Percentiles rank a stretch among this genome's conserved stretches.
These are phyloP conservation scores for Dillenia turbinata DNA, from an alignment of 164 flowering plant genomes.

Conservation along the genomic window DNA sequence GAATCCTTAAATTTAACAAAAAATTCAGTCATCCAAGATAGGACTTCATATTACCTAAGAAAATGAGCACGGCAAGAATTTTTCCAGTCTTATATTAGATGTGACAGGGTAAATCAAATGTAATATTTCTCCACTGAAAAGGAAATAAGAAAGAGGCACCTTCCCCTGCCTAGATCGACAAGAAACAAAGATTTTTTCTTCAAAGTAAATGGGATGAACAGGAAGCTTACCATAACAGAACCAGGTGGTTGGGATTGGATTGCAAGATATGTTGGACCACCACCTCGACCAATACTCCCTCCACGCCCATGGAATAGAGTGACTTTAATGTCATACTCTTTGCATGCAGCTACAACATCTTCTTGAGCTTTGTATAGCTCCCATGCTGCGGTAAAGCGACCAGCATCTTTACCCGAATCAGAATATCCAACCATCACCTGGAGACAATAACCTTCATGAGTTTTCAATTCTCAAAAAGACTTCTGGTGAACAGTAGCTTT, in stretches of 20 bases:
- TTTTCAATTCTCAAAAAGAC: conserved; percentile 3
- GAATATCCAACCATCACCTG: conserved; percentile 99
- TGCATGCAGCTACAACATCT: conserved; percentile 92
- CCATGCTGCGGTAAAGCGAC: conserved; percentile 97
- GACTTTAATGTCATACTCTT: conserved; percentile 78
- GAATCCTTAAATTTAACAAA: too few relatives aligned
- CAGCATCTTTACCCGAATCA: conserved; percentile 95
- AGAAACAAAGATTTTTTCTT: background rate
- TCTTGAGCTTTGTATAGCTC: conserved; percentile 96
- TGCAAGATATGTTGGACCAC: conserved; percentile 96
- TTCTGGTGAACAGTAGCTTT: background rate
- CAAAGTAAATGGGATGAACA: background rate
- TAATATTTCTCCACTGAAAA: too few relatives aligned
- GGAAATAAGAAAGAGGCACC: too few relatives aligned
- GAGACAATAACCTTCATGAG: conserved; percentile 11
- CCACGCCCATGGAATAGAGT: conserved; percentile 99
- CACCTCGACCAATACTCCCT: conserved; percentile 97
- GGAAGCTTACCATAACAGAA: conserved; percentile 78
- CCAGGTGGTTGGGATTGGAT: conserved; percentile 99
- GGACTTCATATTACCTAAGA: too few relatives aligned
- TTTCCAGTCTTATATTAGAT: too few relatives aligned
- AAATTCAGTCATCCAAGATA: too few relatives aligned
- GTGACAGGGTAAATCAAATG: too few relatives aligned
- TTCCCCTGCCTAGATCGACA: background rate
- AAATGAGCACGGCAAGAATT: too few relatives aligned